A percentile compares a stretch with the other conserved stretches of the same genome.
These are phyloP conservation scores for Corniculantispora saksenae DNA, from an alignment of 2,329 filamentous ascomycete genomes.

Conservation along the genomic window DNA sequence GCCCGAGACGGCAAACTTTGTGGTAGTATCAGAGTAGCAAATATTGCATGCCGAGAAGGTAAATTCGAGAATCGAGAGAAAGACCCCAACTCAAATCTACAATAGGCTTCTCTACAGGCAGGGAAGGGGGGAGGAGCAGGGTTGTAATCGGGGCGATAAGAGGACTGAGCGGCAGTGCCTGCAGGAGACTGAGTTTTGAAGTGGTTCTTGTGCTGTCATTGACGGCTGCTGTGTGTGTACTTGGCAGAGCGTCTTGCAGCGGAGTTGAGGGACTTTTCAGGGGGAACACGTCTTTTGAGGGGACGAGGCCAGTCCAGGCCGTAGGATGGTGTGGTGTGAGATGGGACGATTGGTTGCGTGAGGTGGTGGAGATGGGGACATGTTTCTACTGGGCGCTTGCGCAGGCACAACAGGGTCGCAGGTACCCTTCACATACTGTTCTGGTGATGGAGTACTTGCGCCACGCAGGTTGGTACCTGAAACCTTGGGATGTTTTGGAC, in stretches of 20 bases:
- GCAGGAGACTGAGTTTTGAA: not conserved
- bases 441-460: not conserved
- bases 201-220: not conserved
- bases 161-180: conserved; percentile 3
- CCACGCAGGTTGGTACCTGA: not conserved
- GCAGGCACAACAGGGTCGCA: not conserved
- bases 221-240: too few species aligned
- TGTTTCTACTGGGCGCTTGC: conserved; percentile 3
- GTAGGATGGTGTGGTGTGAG: not conserved
- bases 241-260: not conserved
- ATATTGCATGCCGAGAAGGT: too few species aligned
- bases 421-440: not conserved
- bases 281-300: too few species aligned
- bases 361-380: not conserved
- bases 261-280: too few species aligned
- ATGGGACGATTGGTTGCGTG: not conserved
- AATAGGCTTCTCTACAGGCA: not conserved
- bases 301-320: not conserved
- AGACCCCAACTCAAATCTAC: too few species aligned
- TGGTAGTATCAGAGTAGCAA: too few species aligned
- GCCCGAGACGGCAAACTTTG: too few species aligned
- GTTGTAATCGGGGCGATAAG: not conserved
- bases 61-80: too few species aligned
- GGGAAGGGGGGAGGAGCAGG: not conserved
- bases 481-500: conserved; percentile 10